Evolutionary conservation across 345 rosid genomes (phyloP).

Genomic region (Dimocarpus longan): DNA sequence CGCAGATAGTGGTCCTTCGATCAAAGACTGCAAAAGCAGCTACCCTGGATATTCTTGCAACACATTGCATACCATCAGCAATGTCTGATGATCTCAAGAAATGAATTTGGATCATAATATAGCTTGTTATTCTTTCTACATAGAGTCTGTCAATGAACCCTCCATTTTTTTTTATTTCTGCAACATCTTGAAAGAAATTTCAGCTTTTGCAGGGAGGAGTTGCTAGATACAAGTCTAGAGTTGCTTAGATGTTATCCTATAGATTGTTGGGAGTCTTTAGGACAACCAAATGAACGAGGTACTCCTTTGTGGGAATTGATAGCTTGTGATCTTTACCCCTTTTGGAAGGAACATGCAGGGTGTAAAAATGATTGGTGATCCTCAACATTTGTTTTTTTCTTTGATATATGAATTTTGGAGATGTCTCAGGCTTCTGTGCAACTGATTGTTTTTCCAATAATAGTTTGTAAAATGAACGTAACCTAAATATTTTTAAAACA

Average conservation of each 20-base stretch:
- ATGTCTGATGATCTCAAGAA: conserved; percentile 65
- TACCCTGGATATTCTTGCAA: conserved; percentile 59
- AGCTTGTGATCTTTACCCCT: background rate
- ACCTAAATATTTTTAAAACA: too few species aligned
- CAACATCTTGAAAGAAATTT: conserved; percentile 7
- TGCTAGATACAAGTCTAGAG: background rate
- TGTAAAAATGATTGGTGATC: background rate
- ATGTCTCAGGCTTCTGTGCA: background rate
- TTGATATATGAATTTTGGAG: background rate
- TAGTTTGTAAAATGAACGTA: too few species aligned
- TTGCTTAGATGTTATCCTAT: background rate
- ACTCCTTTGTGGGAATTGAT: background rate
- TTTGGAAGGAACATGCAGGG: background rate
- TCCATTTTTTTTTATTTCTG: background rate
- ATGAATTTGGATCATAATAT: conserved; percentile 22
- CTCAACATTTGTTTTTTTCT: background rate
- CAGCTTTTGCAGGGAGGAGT: background rate
- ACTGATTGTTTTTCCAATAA: too few species aligned
- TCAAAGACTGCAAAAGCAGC: conserved; percentile 57
- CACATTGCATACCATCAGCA: conserved; percentile 67
- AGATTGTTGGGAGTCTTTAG: background rate
- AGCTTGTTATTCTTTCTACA: background rate
- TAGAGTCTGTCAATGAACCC: background rate
- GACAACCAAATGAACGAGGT: background rate
- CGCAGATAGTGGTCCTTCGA: conserved; percentile 62